These are phyloP conservation scores for Actinomortierella wolfii DNA, from an alignment of 371 early-diverging fungal genomes.

Conservation along the genomic window DNA sequence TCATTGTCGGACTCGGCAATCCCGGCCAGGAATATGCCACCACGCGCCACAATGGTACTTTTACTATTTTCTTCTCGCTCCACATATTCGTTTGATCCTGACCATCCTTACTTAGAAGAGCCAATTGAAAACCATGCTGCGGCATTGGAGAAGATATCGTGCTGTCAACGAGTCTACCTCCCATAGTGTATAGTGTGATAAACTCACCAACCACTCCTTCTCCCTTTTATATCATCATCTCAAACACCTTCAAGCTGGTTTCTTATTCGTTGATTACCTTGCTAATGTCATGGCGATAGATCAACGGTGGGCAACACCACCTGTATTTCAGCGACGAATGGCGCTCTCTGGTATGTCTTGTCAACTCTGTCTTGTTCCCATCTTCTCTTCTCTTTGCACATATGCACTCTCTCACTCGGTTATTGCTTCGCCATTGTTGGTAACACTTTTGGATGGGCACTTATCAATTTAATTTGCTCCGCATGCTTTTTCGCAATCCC, in stretches of 20 bases:
- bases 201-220: neutral
- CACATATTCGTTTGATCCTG: neutral
- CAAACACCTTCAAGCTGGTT: no score
- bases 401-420: neutral
- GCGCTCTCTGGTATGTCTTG: constrained; percentile 44
- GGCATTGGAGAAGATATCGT: neutral
- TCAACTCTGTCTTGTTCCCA: neutral
- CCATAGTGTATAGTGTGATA: neutral
- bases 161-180: neutral
- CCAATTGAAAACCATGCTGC: no score
- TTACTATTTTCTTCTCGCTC: neutral
- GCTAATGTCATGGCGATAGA: constrained; percentile 55
- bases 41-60: constrained; percentile 62
- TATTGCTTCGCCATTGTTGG: no score
- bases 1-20: constrained; percentile 59
- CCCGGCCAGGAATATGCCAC: constrained; percentile 47
- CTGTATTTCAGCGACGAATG: constrained; percentile 48
- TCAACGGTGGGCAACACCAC: constrained; percentile 30
- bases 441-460: no score
- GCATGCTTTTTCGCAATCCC: constrained; percentile 2
- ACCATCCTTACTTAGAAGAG: no score
- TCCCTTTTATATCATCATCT: no score
- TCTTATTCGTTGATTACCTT: constrained; percentile 56
- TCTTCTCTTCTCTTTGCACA: neutral
- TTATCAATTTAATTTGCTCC: no score